Evolutionary conservation across 1,284 basidiomycete genomes (phyloP), one percentile per base, ranked within the genome.

Genomic region (Earliella scabrosa): DNA sequence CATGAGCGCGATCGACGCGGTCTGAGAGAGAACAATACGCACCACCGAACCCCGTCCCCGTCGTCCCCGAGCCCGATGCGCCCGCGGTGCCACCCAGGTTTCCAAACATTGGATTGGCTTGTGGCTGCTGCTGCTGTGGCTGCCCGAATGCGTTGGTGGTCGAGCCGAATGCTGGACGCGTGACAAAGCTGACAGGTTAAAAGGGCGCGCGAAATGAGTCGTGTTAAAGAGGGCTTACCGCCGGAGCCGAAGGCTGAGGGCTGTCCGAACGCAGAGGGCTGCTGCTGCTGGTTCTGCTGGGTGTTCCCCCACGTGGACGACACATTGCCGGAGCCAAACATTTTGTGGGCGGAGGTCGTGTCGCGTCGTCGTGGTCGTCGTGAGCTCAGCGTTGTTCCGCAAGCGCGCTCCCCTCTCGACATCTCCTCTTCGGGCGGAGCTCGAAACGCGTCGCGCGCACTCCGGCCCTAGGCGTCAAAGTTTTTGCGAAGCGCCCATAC

Each of bases 81-180:
- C 66, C 73, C 32, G 73, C 74, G n/a, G n/a, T n/a, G 45, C 70
- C 71, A 46, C 73, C 76, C 48, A 86, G 67, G 63, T 79, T 82
- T 54, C 89, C 89, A 70, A 91, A 92, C 86, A 91, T 90, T 40
- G 91, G 87, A 63, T 93, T 92, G 2, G 82, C 79, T 67, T 86
- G 86, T 45, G 86, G 84, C 61, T 77, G 82, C 49, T 66, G 82
- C 56, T 76, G 77, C 59, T 78, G 80, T 54, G 74, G 72, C 68
- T 80, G 76, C 56, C 77, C 75, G 69, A 82, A 82, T 43, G 76
- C 71, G 64, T 73, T 69, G 58, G 75, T 71, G 24, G 75, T 71
- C 26, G 76, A 66, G 57, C 77, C 75, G 66, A 82, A 83, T 31
- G 73, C 77, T 77, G 68, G n/a, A 29, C 27, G 34, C 60, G 66